phyloP scores from a whole-genome alignment of 2,329 filamentous ascomycete genomes.

The Ambrosiella xylebori region DNA sequence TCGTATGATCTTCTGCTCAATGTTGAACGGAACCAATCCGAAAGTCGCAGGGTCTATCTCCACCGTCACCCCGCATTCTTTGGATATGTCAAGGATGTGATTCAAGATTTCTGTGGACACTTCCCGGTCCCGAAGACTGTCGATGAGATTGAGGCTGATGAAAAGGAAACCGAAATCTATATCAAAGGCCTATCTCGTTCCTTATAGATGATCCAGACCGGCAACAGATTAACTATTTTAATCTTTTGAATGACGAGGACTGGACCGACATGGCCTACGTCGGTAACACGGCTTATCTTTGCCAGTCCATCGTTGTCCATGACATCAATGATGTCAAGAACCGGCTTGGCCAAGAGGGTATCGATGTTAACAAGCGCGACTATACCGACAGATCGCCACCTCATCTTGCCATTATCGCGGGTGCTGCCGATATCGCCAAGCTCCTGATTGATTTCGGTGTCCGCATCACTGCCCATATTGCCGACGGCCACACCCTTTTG shows the following conservation, averaged over 20 bases:
- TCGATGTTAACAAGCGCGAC: constrained; percentile 57
- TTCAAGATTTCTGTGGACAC: constrained; percentile 65
- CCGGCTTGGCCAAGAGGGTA: constrained; percentile 43
- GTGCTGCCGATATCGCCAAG: constrained; percentile 52
- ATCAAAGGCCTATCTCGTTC: constrained; percentile 58
- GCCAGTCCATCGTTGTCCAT: constrained; percentile 62
- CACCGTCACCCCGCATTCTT: constrained; percentile 81
- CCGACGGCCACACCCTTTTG: constrained; percentile 67
- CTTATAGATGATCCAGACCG: constrained; percentile 67
- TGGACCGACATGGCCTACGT: constrained; percentile 90
- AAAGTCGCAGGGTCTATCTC: constrained; percentile 58
- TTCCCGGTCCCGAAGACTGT: constrained; percentile 44
- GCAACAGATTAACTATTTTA: constrained; percentile 54
- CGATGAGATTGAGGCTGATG: constrained; percentile 53
- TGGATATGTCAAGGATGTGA: constrained; percentile 54
- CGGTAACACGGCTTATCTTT: constrained; percentile 59
- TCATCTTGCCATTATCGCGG: constrained; percentile 55
- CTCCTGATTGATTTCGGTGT: constrained; percentile 55
- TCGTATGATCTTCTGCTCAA: constrained; percentile 69
- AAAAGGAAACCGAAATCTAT: constrained; percentile 58
- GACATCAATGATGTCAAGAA: constrained; percentile 45
- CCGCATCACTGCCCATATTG: constrained; percentile 54
- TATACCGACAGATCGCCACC: constrained; percentile 65
- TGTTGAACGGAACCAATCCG: constrained; percentile 67
- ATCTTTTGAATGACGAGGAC: constrained; percentile 64